Conservation (phyloP, 352 stramenopile genomes). For the Phytophthora vignae region DNA sequence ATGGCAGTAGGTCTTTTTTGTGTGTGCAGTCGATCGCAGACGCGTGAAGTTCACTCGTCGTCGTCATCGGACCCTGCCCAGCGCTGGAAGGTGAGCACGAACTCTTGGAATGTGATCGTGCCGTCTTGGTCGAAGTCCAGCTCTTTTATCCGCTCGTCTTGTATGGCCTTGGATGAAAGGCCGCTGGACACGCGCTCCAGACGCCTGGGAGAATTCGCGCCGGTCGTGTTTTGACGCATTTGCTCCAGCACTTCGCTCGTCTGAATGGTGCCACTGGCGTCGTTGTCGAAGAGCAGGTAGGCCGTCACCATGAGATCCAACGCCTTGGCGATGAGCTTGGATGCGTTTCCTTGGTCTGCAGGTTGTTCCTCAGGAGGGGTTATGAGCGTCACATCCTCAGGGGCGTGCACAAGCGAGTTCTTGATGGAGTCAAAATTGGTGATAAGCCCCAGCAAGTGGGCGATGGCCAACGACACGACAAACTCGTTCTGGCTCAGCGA, state of each 20-base stretch:
- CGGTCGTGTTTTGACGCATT: slow-evolving; percentile 65
- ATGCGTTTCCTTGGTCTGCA: slow-evolving; percentile 40
- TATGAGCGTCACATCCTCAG: slow-evolving; percentile 47
- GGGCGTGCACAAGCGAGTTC: slow-evolving; percentile 37
- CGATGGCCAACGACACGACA: slow-evolving; percentile 84
- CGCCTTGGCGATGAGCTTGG: slow-evolving; percentile 69
- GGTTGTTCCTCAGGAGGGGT: slow-evolving; percentile 34
- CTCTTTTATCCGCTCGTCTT: slow-evolving; percentile 86
- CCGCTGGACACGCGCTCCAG: slow-evolving; percentile 66
- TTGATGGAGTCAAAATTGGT: slow-evolving; percentile 70
- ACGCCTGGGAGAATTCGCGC: slow-evolving; percentile 31
- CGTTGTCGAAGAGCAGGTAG: slow-evolving; percentile 88
- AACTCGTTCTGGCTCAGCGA: slow-evolving; percentile 89
- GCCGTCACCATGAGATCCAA: slow-evolving; percentile 87
- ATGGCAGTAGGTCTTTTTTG: slow-evolving; percentile 1
- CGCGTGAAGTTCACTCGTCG: slow-evolving; percentile 18
- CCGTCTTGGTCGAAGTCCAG: slow-evolving; percentile 89
- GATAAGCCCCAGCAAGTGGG: slow-evolving; percentile 84
- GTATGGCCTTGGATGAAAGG: slow-evolving; percentile 67
- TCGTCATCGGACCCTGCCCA: slow-evolving; percentile 78
- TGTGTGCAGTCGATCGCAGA: slow-evolving; percentile 7
- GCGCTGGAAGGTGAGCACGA: slow-evolving; percentile 88
- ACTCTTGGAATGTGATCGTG: slow-evolving; percentile 92
- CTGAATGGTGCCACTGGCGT: slow-evolving; percentile 85
- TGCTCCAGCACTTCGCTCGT: slow-evolving; percentile 72